Evolutionary conservation across 805 yeast genomes (phyloP).

Genomic region (Nakazawaea siamensis): DNA sequence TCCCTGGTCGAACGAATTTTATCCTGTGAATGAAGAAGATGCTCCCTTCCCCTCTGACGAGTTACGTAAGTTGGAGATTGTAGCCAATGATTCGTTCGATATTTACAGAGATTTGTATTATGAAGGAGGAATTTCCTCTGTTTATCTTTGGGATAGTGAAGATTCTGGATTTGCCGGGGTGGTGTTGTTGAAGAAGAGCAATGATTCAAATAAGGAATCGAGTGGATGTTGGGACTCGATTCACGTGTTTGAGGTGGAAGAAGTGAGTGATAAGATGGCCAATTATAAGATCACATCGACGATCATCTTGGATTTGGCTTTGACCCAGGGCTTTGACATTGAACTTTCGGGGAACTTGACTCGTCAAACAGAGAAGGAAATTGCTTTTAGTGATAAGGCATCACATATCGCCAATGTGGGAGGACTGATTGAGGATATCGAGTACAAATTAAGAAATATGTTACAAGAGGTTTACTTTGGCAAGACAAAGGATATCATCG

Average conservation of each 20-base stretch:
- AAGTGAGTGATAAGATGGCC: slow-evolving; percentile 29
- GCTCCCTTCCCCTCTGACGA: slow-evolving; percentile 66
- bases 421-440: slow-evolving; percentile 77
- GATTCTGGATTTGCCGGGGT: slow-evolving; percentile 81
- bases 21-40: slow-evolving; percentile 50
- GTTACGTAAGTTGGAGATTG: slow-evolving; percentile 66
- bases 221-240: slow-evolving; percentile 83
- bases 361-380: slow-evolving; percentile 63
- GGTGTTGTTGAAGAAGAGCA: slow-evolving; percentile 65
- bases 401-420: slow-evolving; percentile 87
- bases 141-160: slow-evolving; percentile 86
- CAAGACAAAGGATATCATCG: slow-evolving; percentile 82
- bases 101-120: slow-evolving; percentile 89
- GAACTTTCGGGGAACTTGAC: slow-evolving; percentile 77
- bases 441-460: slow-evolving; percentile 76
- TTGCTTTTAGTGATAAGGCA: slow-evolving; percentile 38
- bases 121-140: slow-evolving; percentile 89
- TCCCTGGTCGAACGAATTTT: slow-evolving; percentile 81
- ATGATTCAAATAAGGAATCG: slow-evolving; percentile 28
- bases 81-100: slow-evolving; percentile 87
- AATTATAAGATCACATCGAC: slow-evolving; percentile 78
- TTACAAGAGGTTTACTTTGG: slow-evolving; percentile 93
- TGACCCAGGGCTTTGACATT: slow-evolving; percentile 22
- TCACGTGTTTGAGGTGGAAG: slow-evolving; percentile 77
- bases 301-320: slow-evolving; percentile 64